A percentile compares a stretch with the other conserved stretches of the same genome.
Evolutionary conservation across 2,329 filamentous ascomycete species (phyloP).

Genomic region (Phaeosphaeria sp.): DNA sequence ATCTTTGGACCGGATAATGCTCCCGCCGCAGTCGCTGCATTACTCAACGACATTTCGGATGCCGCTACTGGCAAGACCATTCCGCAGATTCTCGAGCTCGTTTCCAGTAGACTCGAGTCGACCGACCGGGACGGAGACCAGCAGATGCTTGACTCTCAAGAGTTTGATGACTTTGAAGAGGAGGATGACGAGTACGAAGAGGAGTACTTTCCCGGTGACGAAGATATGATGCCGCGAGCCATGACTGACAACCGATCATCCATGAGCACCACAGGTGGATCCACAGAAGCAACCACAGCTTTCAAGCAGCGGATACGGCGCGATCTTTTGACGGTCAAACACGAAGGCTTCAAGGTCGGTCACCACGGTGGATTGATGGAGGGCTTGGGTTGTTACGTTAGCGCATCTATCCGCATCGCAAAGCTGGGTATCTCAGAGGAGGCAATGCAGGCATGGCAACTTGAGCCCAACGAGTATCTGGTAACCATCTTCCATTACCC

Average conservation of each 20-base stretch:
- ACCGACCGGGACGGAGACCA: constrained; percentile 52
- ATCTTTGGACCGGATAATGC: constrained; percentile 61
- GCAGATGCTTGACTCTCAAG: constrained; percentile 51
- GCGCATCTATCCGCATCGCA: constrained; percentile 71
- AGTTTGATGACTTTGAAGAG: constrained; percentile 38
- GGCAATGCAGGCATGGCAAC: constrained; percentile 77
- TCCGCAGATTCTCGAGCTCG: constrained; percentile 56
- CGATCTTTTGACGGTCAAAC: constrained; percentile 68
- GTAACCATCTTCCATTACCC: constrained; percentile 74
- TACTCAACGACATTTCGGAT: constrained; percentile 56
- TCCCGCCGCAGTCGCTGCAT: constrained; percentile 50
- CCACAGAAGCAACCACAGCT: constrained; percentile 27
- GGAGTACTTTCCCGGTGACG: constrained; percentile 48
- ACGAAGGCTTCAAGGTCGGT: constrained; percentile 74
- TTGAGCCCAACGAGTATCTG: constrained; percentile 72
- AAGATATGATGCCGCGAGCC: constrained; percentile 46
- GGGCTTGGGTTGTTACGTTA: constrained; percentile 61
- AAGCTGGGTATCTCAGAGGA: constrained; percentile 78
- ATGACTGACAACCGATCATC: constrained; percentile 8
- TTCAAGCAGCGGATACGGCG: constrained; percentile 56
- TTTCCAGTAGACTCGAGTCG: constrained; percentile 49
- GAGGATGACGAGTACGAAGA: constrained; percentile 39
- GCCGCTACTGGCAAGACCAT: constrained; percentile 54
- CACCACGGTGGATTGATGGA: constrained; percentile 61
- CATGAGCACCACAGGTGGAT: constrained; percentile 5